Evolutionary conservation across 192 early-diverging fungal species (phyloP).

Genomic region (Coemansia sp.): DNA sequence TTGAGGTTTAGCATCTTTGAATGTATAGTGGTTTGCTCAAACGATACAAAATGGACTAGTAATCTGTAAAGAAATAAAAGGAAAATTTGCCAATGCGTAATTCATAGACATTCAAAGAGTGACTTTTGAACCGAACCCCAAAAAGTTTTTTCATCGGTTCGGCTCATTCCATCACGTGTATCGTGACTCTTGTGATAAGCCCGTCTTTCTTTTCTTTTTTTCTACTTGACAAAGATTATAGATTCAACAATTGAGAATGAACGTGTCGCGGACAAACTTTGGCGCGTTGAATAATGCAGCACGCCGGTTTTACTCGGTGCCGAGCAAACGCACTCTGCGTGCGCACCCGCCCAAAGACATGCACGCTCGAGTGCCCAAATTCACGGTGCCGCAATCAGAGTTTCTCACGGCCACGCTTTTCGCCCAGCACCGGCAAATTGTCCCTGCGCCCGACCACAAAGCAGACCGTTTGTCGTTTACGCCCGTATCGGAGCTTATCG

Average conservation of each 20-base stretch:
- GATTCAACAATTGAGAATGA: too few relatives aligned
- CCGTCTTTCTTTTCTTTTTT: too few relatives aligned
- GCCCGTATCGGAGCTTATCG: slow-evolving; percentile 34
- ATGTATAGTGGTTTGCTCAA: not conserved
- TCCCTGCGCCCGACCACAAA: not conserved
- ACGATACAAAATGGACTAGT: too few relatives aligned
- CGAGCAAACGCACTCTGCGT: slow-evolving; percentile 22
- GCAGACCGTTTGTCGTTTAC: slow-evolving; percentile 29
- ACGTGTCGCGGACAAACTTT: too few relatives aligned
- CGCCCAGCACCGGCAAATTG: slow-evolving; percentile 43
- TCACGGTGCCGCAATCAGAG: slow-evolving; percentile 43
- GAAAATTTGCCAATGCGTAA: not conserved
- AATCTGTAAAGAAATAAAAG: not conserved
- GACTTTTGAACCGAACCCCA: slow-evolving; percentile 2
- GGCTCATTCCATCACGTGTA: slow-evolving; percentile 1
- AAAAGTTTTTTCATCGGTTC: slow-evolving; percentile 7
- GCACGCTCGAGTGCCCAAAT: slow-evolving; percentile 34
- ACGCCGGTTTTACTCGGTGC: slow-evolving; percentile 39
- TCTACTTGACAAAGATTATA: too few relatives aligned
- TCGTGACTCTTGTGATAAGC: slow-evolving; percentile 3
- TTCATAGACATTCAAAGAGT: not conserved
- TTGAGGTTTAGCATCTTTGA: slow-evolving; percentile 49
- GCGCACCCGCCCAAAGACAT: not conserved
- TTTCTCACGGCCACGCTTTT: slow-evolving; percentile 43
- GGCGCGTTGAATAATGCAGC: not conserved